Evolutionary conservation across 148 eudicot species (phyloP), one percentile per base, ranked within the genome.

Genomic region (Rhododendron molle): DNA sequence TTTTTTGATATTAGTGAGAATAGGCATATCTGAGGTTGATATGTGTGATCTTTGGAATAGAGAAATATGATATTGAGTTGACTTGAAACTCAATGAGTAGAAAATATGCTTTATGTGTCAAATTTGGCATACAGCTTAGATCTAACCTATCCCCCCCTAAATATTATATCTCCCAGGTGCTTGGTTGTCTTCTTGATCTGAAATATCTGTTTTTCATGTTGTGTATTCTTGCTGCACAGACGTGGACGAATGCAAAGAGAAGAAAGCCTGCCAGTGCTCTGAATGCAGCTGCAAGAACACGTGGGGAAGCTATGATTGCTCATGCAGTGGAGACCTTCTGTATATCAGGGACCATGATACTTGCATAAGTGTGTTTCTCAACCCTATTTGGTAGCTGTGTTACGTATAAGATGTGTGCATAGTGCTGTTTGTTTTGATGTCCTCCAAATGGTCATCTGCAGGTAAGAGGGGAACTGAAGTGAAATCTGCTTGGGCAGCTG

Each of bases 261-360:
- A 88, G 92, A 92, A 85, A 89, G 96, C 95, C 1, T 95, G 99
- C 71, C 98, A 95, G 87, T 97, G 99, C 86, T 81, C 96, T 60
- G 95, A 95, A 87, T 97, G 99, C 92, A 92, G 89, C 92, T 97
- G 99, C 91, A 95, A 91, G 91, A 91, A 97, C 88, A 95, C 94
- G 32, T 97, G 99, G 99, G 99, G 99, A 54, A 95, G 98, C 92
- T 97, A 95, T 58, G 95, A 95, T 1, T 96, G 99, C 88, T 81
- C 90, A 83, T 96, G 99, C 83, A 90, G 92, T 79, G 92, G 97
- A 78, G 95, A 91, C 85, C 93, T 92, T 38, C 84, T 96, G 91
- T 96, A 96, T 85, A 95, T 95, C 58, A 91, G 88, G 85, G 99
- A 96, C 82, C 98, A 95, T 80, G 99, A 95, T 88, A 93, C 97